Conservation (phyloP, 2,329 filamentous ascomycete species). For the Xylariaceae sp. region DNA sequence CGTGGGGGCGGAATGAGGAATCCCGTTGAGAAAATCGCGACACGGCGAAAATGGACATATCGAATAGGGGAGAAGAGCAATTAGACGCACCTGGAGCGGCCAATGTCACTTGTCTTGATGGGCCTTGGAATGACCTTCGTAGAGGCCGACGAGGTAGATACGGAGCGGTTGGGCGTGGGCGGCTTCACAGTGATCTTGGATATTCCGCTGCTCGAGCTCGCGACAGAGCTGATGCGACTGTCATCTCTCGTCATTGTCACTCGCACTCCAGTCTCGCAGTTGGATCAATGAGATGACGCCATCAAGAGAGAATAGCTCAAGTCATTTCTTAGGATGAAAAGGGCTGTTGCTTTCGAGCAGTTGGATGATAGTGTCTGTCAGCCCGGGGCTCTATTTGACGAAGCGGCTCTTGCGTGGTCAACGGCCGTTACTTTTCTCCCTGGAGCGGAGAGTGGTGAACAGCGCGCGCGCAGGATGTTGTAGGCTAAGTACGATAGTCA, state of each 20-base stretch:
- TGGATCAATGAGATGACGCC: slow-evolving; percentile 37
- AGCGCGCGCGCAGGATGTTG: too few species aligned
- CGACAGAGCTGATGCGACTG: slow-evolving; percentile 69
- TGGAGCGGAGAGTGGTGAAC: too few species aligned
- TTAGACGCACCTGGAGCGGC: slow-evolving; percentile 50
- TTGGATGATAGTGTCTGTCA: not conserved
- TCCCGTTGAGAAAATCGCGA: too few species aligned
- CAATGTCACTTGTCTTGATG: slow-evolving; percentile 62
- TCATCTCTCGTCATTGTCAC: slow-evolving; percentile 72
- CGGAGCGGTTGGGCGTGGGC: slow-evolving; percentile 41
- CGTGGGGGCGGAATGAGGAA: too few species aligned
- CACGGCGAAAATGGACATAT: too few species aligned
- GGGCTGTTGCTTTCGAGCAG: too few species aligned
- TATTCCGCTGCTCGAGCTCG: slow-evolving; percentile 70
- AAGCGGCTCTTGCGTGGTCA: too few species aligned
- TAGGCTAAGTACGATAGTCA: too few species aligned
- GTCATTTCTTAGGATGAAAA: slow-evolving; percentile 24
- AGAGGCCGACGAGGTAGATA: slow-evolving; percentile 40
- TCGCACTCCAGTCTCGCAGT: slow-evolving; percentile 35
- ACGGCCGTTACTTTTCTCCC: too few species aligned
- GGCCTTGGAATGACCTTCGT: slow-evolving; percentile 50
- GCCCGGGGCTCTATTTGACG: too few species aligned
- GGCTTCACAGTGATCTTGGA: slow-evolving; percentile 70
- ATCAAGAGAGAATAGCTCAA: slow-evolving; percentile 33
- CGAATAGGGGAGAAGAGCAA: not conserved